Conservation (phyloP, 805 yeast genomes). For the Ogataea nonfermentans region DNA sequence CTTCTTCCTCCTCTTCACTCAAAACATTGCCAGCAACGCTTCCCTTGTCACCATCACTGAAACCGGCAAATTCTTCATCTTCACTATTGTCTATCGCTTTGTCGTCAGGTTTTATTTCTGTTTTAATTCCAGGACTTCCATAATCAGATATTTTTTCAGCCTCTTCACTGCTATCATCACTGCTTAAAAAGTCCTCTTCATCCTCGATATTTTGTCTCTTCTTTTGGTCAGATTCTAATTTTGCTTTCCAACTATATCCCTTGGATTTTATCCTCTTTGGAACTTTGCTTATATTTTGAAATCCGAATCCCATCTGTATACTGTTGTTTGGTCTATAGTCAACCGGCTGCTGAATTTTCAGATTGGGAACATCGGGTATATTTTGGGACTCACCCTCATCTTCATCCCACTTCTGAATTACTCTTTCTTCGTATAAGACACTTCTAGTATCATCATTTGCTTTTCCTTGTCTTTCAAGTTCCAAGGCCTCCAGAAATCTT, state of each 20-base stretch:
- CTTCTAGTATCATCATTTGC: constrained; percentile 59
- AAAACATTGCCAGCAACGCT: constrained; percentile 13
- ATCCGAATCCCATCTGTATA: constrained; percentile 53
- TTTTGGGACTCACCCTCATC: constrained; percentile 22
- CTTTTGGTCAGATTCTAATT: constrained; percentile 48
- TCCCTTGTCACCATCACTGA: constrained; percentile 17
- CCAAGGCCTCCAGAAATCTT: constrained; percentile 70
- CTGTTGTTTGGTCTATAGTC: constrained; percentile 65
- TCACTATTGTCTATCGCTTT: constrained; percentile 20
- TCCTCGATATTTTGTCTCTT: constrained; percentile 48
- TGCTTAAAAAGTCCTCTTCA: constrained; percentile 54
- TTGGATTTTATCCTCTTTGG: constrained; percentile 48
- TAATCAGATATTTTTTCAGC: constrained; percentile 20
- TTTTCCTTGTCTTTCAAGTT: constrained; percentile 69
- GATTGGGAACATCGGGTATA: not conserved
- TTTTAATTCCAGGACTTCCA: constrained; percentile 26
- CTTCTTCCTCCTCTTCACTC: constrained; percentile 23
- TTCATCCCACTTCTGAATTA: constrained; percentile 59
- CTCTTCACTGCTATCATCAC: constrained; percentile 29
- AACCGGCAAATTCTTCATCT: constrained; percentile 14
- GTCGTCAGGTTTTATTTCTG: constrained; percentile 26
- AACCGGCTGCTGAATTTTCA: constrained; percentile 19
- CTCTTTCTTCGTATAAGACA: constrained; percentile 68
- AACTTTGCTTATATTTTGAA: constrained; percentile 45
- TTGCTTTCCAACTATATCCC: constrained; percentile 74